These are phyloP conservation scores for Candida hungchunana DNA, from an alignment of 805 yeast genomes.

Conservation along the genomic window DNA sequence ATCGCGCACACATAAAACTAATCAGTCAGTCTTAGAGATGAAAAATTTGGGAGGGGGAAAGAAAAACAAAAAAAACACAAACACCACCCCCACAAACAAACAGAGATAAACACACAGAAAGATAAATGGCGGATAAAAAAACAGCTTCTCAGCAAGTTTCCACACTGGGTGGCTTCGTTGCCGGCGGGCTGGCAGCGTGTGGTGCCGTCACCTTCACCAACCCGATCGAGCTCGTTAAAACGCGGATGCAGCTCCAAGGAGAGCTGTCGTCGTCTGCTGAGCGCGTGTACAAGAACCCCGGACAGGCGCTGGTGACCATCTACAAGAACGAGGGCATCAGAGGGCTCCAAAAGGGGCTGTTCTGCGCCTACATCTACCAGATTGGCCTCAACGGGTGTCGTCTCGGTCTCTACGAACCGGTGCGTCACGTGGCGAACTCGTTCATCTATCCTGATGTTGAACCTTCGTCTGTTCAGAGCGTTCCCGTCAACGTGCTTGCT, in stretches of 20 bases:
- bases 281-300: slow-evolving; percentile 71
- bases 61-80: too few relatives aligned
- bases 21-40: too few relatives aligned
- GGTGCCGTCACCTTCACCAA: slow-evolving; percentile 97
- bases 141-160: slow-evolving; percentile 56
- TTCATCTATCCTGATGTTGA: slow-evolving; percentile 48
- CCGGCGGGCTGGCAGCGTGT: slow-evolving; percentile 95
- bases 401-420: slow-evolving; percentile 90
- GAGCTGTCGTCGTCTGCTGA: slow-evolving; percentile 59
- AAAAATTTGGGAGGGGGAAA: too few relatives aligned
- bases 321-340: slow-evolving; percentile 77
- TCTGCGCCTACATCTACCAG: slow-evolving; percentile 88
- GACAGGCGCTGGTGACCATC: slow-evolving; percentile 76
- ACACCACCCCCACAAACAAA: too few relatives aligned
- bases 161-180: slow-evolving; percentile 74
- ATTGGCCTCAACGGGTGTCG: slow-evolving; percentile 91
- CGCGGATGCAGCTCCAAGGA: slow-evolving; percentile 96
- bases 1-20: too few relatives aligned
- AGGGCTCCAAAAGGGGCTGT: slow-evolving; percentile 86
- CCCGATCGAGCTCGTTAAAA: slow-evolving; percentile 92
- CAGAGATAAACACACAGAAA: background rate
- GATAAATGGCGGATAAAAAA: slow-evolving; percentile 9
- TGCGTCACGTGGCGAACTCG: slow-evolving; percentile 55
- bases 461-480: slow-evolving; percentile 44
- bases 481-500: slow-evolving; percentile 62